These are phyloP conservation scores for Polygonum maritimum DNA, from an alignment of 148 eudicot species.

Conservation along the genomic window DNA sequence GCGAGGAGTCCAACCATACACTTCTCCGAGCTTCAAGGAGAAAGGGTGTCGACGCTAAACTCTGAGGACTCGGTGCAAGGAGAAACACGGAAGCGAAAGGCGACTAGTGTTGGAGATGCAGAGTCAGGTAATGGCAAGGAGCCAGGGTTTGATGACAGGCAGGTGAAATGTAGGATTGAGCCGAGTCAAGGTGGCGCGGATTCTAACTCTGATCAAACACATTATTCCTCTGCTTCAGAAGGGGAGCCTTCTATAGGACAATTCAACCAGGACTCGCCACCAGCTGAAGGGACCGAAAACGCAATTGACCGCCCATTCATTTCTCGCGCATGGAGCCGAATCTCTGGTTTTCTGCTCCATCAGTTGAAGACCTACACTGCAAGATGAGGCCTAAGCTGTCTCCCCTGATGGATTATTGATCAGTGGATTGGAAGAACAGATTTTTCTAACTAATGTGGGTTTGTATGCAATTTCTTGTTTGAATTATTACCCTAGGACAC, in stretches of 20 bases:
- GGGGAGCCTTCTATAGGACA: neutral
- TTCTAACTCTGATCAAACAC: neutral
- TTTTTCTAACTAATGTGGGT: neutral
- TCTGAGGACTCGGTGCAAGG: neutral
- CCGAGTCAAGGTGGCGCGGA: neutral
- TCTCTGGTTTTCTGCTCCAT: neutral
- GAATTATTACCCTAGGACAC: no score
- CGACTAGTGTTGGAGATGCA: neutral
- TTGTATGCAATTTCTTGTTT: neutral
- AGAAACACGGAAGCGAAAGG: neutral
- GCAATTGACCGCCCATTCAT: neutral
- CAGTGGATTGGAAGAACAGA: neutral
- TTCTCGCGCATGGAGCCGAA: neutral
- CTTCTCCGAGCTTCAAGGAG: neutral
- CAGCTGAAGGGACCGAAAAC: neutral
- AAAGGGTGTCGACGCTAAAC: neutral
- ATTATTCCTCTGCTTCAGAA: conserved; percentile 1
- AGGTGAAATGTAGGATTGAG: neutral
- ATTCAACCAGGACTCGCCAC: neutral
- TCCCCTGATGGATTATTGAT: neutral
- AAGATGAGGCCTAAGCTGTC: neutral
- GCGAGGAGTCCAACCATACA: neutral
- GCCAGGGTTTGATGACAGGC: neutral
- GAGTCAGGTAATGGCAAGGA: neutral
- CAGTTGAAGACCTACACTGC: neutral